Conservation (phyloP, 306 rosid species). For the Prunus campanulata region DNA sequence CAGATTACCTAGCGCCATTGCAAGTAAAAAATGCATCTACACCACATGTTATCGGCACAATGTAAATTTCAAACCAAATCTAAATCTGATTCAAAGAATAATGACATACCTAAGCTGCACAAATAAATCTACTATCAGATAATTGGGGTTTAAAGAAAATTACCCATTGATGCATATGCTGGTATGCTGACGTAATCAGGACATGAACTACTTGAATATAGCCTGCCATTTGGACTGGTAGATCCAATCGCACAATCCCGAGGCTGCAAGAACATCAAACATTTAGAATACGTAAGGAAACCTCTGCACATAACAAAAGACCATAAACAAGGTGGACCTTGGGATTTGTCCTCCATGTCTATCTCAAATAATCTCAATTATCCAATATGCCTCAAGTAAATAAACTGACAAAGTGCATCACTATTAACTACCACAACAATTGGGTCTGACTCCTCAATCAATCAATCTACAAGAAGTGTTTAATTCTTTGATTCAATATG, state of each 20-base stretch:
- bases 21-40: not conserved
- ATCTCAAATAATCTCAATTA: not conserved
- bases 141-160: conserved; percentile 7
- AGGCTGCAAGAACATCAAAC: conserved; percentile 51
- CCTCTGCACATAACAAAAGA: conserved; percentile 2
- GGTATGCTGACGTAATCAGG: conserved; percentile 81
- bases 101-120: not conserved
- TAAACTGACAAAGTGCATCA: not conserved
- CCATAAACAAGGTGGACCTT: not conserved
- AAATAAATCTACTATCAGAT: not conserved
- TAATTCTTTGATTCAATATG: conserved; percentile 1
- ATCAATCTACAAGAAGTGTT: not conserved
- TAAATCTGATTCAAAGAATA: not conserved
- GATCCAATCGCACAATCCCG: conserved; percentile 64
- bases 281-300: not conserved
- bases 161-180: conserved; percentile 39
- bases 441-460: not conserved
- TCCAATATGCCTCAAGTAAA: not conserved
- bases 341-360: not conserved
- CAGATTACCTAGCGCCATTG: not conserved
- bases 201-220: conserved; percentile 57
- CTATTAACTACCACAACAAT: not conserved
- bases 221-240: conserved; percentile 31
- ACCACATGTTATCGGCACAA: not conserved
- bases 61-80: not conserved